phyloP scores from a whole-genome alignment of 305 asterid species.

The Fraxinus latifolia region DNA sequence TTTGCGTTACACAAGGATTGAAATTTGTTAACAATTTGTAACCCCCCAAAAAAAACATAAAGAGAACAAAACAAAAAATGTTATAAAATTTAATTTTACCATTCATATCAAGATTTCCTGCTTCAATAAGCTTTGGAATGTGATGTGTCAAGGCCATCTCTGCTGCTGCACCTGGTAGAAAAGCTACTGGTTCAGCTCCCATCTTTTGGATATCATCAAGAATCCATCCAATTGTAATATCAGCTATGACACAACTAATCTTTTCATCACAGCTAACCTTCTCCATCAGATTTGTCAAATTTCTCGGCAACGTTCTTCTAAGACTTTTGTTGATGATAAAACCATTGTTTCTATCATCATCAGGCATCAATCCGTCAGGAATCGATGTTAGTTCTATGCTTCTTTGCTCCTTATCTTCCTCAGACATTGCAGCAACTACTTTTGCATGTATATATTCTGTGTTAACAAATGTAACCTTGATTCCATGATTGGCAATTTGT shows the following conservation, averaged over 20 bases:
- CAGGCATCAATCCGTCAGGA: constrained; percentile 31
- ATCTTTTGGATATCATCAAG: constrained; percentile 34
- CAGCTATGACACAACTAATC: constrained; percentile 43
- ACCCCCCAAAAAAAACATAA: too few species aligned
- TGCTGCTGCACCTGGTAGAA: constrained; percentile 38
- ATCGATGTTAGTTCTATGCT: constrained; percentile 27
- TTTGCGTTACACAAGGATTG: background rate
- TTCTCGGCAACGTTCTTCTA: constrained; percentile 26
- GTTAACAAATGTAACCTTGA: constrained; percentile 55
- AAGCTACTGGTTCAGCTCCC: constrained; percentile 34
- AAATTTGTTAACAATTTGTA: background rate
- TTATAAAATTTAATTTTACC: background rate
- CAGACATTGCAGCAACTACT: constrained; percentile 15
- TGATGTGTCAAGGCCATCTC: constrained; percentile 7
- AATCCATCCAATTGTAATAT: constrained; percentile 38
- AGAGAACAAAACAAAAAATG: background rate
- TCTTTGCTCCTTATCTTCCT: background rate
- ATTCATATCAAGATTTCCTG: background rate
- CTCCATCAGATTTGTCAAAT: constrained; percentile 29
- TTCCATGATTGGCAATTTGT: constrained; percentile 36
- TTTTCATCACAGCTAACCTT: constrained; percentile 27
- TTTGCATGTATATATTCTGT: constrained; percentile 36
- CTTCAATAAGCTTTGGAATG: background rate
- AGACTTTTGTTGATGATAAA: constrained; percentile 17
- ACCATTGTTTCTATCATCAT: constrained; percentile 22